Percentiles rank a stretch among this genome's conserved stretches.
These are phyloP conservation scores for Elsinoe arachidis DNA, from an alignment of 2,329 filamentous ascomycete genomes.

Conservation along the genomic window DNA sequence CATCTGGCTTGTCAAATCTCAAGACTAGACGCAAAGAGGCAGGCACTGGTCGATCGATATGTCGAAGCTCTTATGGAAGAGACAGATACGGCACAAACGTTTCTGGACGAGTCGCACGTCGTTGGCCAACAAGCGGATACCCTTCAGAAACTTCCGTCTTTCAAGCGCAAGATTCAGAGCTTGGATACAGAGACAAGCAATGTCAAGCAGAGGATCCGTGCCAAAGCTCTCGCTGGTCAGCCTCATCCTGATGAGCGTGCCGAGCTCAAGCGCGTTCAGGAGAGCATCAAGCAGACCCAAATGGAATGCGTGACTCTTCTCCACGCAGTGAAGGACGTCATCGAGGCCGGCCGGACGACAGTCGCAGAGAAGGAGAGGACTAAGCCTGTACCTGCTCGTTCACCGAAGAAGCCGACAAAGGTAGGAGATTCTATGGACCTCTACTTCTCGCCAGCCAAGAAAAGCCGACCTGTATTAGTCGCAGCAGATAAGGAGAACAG, in stretches of 20 bases:
- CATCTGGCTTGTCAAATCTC: conserved; percentile 8
- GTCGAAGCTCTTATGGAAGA: conserved; percentile 5
- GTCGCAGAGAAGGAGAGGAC: neutral
- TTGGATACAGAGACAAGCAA: conserved; percentile 2
- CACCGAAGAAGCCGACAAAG: neutral
- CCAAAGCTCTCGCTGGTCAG: conserved; percentile 12
- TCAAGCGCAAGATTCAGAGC: conserved; percentile 3
- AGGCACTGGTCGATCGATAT: conserved; percentile 3
- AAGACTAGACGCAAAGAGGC: neutral
- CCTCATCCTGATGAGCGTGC: conserved; percentile 10
- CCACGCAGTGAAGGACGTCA: neutral
- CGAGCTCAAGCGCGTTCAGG: conserved; percentile 13
- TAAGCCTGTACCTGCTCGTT: neutral
- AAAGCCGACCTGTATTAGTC: neutral
- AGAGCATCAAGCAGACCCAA: conserved; percentile 1
- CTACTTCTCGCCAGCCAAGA: conserved; percentile 3
- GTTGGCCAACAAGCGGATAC: conserved; percentile 9
- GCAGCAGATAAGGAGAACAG: neutral
- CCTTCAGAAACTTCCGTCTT: conserved; percentile 12
- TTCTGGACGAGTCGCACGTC: conserved; percentile 18
- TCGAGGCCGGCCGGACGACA: neutral
- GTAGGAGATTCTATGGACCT: neutral
- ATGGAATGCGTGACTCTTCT: conserved; percentile 13
- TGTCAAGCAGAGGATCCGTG: conserved; percentile 13
- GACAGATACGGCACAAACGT: neutral